A percentile compares a stretch with the other conserved stretches of the same genome.
Conservation (phyloP, 2,329 filamentous ascomycete species). For the Aureobasidium mangrovei region DNA sequence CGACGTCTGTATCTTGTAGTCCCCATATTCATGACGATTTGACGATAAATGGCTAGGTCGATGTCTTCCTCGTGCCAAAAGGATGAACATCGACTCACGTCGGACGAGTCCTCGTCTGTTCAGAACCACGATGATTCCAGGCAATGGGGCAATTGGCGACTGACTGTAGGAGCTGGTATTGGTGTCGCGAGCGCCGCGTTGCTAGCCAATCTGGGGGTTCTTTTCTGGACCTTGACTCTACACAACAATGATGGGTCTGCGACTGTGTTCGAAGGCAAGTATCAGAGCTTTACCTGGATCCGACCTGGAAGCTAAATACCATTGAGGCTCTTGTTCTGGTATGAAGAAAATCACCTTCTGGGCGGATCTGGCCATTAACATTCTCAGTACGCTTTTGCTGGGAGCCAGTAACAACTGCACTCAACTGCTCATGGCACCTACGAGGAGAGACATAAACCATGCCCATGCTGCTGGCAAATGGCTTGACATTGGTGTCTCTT, state of each 20-base stretch:
- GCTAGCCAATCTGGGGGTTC: not conserved
- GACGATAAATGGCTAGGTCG: not conserved
- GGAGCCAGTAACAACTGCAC: constrained; percentile 44
- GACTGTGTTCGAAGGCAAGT: constrained; percentile 1
- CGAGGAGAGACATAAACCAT: constrained; percentile 39
- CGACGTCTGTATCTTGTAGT: too few species aligned
- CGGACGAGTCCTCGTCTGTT: not conserved
- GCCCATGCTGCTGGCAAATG: constrained; percentile 36
- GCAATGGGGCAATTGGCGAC: not conserved
- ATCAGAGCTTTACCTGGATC: not conserved
- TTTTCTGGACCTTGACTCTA: not conserved
- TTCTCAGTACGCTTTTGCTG: constrained; percentile 37
- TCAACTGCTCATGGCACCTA: constrained; percentile 45
- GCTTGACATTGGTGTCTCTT: constrained; percentile 40
- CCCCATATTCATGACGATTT: too few species aligned
- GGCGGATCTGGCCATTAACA: constrained; percentile 39
- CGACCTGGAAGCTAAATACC: not conserved
- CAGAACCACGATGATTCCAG: not conserved
- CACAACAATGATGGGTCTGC: not conserved
- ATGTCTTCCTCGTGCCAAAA: not conserved
- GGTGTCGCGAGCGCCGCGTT: not conserved
- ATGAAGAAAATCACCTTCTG: constrained; percentile 3
- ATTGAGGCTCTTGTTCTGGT: not conserved
- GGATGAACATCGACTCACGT: not conserved
- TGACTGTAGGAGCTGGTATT: not conserved